Evolutionary conservation across 805 yeast genomes (phyloP).

Genomic region (Ogataea saltuana): DNA sequence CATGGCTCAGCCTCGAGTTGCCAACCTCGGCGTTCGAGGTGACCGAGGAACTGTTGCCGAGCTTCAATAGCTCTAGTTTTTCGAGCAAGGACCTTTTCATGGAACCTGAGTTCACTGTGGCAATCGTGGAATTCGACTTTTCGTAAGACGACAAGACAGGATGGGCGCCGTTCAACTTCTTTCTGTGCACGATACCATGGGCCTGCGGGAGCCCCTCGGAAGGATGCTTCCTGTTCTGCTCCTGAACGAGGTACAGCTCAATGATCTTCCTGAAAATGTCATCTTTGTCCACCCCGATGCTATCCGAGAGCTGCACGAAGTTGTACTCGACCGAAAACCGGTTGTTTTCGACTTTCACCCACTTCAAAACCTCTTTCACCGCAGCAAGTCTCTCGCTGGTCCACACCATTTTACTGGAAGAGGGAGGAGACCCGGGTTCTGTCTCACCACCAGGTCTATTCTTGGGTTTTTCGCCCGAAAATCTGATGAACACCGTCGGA

Average conservation of each 20-base stretch:
- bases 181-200: background rate
- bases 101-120: slow-evolving; percentile 9
- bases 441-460: background rate
- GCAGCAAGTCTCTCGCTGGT: slow-evolving; percentile 14
- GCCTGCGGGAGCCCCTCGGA: background rate
- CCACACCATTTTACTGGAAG: slow-evolving; percentile 18
- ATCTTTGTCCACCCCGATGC: slow-evolving; percentile 14
- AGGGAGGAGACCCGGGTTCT: background rate
- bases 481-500: slow-evolving; percentile 9
- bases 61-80: slow-evolving; percentile 19
- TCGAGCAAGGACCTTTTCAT: slow-evolving; percentile 15
- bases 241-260: slow-evolving; percentile 22
- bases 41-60: slow-evolving; percentile 13
- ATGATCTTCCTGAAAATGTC: slow-evolving; percentile 27
- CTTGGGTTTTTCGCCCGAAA: slow-evolving; percentile 3
- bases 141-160: slow-evolving; percentile 1
- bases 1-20: background rate
- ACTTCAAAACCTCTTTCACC: slow-evolving; percentile 18
- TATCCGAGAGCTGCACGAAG: slow-evolving; percentile 23
- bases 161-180: background rate
- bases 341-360: slow-evolving; percentile 18
- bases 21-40: background rate
- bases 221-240: background rate
- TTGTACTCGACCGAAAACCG: slow-evolving; percentile 21
- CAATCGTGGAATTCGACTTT: slow-evolving; percentile 12